These are phyloP conservation scores for Globisporangium alternatum DNA, from an alignment of 352 stramenopile genomes.

Conservation along the genomic window DNA sequence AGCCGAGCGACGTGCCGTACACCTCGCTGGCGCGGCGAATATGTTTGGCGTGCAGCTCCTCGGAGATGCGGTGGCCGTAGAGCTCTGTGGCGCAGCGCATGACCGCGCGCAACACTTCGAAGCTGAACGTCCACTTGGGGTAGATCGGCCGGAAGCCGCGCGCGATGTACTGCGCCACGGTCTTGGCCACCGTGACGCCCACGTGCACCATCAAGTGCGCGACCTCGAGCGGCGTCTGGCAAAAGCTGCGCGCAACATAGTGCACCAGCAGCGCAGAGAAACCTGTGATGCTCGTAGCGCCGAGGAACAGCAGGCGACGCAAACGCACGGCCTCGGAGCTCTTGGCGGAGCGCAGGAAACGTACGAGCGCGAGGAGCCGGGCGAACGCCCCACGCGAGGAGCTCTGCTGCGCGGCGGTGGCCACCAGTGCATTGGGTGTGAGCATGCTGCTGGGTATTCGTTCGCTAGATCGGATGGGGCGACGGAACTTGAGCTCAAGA, in stretches of 20 bases:
- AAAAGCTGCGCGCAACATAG: constrained; percentile 13
- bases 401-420: neutral
- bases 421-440: neutral
- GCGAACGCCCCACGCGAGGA: neutral
- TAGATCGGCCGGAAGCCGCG: constrained; percentile 25
- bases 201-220: constrained; percentile 11
- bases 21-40: constrained; percentile 24
- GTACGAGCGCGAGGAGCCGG: constrained; percentile 6
- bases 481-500: neutral
- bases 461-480: neutral
- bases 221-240: constrained; percentile 12
- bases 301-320: constrained; percentile 7
- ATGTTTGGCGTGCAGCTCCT: constrained; percentile 17
- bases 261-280: constrained; percentile 5
- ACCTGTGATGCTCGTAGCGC: neutral
- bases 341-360: constrained; percentile 10
- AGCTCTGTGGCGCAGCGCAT: constrained; percentile 21
- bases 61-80: constrained; percentile 25
- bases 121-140: constrained; percentile 32
- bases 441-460: constrained; percentile 2
- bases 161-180: constrained; percentile 6
- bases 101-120: constrained; percentile 24
- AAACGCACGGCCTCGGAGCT: neutral
- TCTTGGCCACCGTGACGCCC: neutral
- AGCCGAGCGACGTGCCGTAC: constrained; percentile 23